Base-by-base conservation (phyloP, 1,284 basidiomycete species). In the Coriolopsis trogii region DNA sequence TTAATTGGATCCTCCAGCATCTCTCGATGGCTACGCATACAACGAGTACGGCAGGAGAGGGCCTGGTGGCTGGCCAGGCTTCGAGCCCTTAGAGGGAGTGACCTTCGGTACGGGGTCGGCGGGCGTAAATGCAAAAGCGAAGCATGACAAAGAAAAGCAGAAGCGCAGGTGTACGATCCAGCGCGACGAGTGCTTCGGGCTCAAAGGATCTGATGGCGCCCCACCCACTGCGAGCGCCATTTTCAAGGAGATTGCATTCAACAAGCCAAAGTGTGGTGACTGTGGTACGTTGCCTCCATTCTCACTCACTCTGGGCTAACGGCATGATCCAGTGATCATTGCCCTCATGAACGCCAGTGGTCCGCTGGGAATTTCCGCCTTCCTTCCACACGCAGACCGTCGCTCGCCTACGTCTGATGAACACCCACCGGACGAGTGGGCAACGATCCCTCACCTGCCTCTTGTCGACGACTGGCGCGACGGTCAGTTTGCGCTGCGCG, bases 171-270 rank as follows among this genome's bases (percentile, higher is more conserved):
- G 66, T 55, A 45, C 41, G 8, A 59, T 67, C 43, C 51, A 52
- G 45, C 60, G 53, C 25, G 46, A 56, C 10, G 53, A 59, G 39
- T 67, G 66, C 51, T 66, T 67, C 37, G 48, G 42, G n/a, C 30
- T 58, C 21, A 43, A 41, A 4, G 47, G 38, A 7, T 21, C 28
- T 1, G 39, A 49, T 10, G 50, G 51, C 12, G 56, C 48, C 5
- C 37, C 54, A 24, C 49, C 50, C 3, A 47, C 41, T 15, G 64
- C 64, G 24, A 63, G 61, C 42, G 62, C 57, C 9, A 69, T 79
- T 61, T 79, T 81, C 66, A 76, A 71, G 60, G 66, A 73, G 26
- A 65, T 80, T 33, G 70, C 78, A 0, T 81, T 80, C 61, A 62
- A 67, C n/a, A 59, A 69, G 13, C 66, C 71, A 0, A 51, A 69